phyloP scores from a whole-genome alignment of 2,329 filamentous ascomycete species.

The Penicillium sp. region DNA sequence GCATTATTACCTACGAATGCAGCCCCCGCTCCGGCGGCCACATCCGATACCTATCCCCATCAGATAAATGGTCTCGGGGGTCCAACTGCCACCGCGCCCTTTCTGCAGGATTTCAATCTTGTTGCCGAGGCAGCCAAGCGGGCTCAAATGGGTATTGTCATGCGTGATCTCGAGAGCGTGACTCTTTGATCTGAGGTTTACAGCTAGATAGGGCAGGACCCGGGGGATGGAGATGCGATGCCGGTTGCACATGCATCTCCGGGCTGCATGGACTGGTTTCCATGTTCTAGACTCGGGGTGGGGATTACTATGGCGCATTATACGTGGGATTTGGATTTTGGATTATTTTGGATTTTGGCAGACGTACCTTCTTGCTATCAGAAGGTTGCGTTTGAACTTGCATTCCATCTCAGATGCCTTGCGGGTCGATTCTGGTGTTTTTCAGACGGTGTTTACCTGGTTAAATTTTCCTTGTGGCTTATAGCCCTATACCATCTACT shows the following conservation, averaged over 20 bases:
- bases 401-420: background rate
- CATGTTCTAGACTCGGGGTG: constrained; percentile 2
- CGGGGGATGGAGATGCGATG: background rate
- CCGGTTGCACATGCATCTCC: background rate
- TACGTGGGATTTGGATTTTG: background rate
- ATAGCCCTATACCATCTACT: constrained; percentile 3
- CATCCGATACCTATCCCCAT: constrained; percentile 18
- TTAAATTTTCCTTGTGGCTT: background rate
- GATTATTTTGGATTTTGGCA: background rate
- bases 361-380: background rate
- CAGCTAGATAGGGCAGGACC: constrained; percentile 8
- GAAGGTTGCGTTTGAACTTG: background rate
- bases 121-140: constrained; percentile 88
- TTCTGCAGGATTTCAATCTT: constrained; percentile 72
- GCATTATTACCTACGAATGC: constrained; percentile 8
- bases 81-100: constrained; percentile 46
- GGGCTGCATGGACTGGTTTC: constrained; percentile 12
- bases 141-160: constrained; percentile 79
- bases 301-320: constrained; percentile 6
- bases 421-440: background rate
- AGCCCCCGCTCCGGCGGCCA: constrained; percentile 5
- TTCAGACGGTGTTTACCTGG: constrained; percentile 2
- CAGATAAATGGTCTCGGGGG: constrained; percentile 24
- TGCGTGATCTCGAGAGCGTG: constrained; percentile 63
- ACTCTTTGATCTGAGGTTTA: constrained; percentile 24